Evolutionary conservation across 1,139 yeast species (phyloP), one percentile per base, ranked within the genome.

Genomic region (Pichia sp.): DNA sequence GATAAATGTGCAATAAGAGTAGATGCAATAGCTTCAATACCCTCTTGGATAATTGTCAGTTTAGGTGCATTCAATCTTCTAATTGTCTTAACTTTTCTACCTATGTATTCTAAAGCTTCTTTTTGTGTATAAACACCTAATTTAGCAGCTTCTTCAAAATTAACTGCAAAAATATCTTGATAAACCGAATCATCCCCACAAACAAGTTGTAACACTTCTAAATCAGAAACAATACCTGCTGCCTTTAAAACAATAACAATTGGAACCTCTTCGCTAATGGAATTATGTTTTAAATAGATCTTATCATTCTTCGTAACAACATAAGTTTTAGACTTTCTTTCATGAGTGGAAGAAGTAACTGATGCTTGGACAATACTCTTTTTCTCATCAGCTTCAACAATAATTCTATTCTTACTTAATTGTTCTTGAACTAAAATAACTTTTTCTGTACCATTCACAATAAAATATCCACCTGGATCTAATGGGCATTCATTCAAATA

Each of bases 401-500:
- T 89, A 62, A 92, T 94, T 77, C 99, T 87, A 69, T 92, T 92
- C 68, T 92, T 92, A 46, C 96, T 85, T 64, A 92, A 74, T 71
- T 92, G 99, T 68, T 92, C 99, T 68, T 92, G 99, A 42, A 92
- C 95, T 58, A 92, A 76, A 54, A 92, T 94, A 43, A 92, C 99
- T 65, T 92, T 92, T 65, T 92, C 99, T 0, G 98, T 92, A 65
- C 99, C 99, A 64, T 92, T 92, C 42, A 92, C 97, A 60, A 92
- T 85, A 60, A 92, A 92, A 63, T 92, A 92, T 58, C 99, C 99
- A 68, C 99, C 99, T 6, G 98, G 98, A 67, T 92, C 98, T 46
- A 92, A 72, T 0, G 99, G 99, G 67, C 99, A 94, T 67, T 92
- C 99, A 59, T 86, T 85, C 59, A 86, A 73, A 39, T 71, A 70